Evolutionary conservation across 176 grass and related monocot species (phyloP).

Genomic region (Tillandsia leiboldiana): DNA sequence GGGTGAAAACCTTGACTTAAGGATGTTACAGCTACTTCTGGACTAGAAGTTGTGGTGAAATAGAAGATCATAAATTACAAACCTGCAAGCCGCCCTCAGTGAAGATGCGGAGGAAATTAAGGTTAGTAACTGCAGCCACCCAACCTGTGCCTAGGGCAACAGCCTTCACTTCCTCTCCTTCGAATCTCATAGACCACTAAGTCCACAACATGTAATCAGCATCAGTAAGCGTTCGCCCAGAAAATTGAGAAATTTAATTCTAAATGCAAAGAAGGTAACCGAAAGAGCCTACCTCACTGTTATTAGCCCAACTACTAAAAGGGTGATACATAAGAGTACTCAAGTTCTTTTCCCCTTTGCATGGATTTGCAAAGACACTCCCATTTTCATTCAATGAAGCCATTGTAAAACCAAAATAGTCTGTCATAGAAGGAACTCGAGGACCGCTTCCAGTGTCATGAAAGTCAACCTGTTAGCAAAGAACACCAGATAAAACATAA

Average conservation of each 20-base stretch:
- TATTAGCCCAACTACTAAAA: conserved; percentile 88
- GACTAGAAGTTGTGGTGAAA: neutral
- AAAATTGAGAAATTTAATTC: neutral
- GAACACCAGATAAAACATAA: neutral
- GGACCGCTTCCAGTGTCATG: conserved; percentile 97
- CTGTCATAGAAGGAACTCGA: conserved; percentile 88
- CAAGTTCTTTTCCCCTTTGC: conserved; percentile 93
- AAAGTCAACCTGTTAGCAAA: conserved; percentile 68
- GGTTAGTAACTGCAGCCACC: conserved; percentile 75
- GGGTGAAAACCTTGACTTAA: too few species aligned
- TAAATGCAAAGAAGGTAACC: neutral
- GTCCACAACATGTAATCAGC: conserved; percentile 9
- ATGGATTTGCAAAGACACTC: conserved; percentile 80
- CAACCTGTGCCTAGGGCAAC: conserved; percentile 71
- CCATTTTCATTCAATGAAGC: conserved; percentile 79
- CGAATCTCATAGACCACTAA: conserved; percentile 99
- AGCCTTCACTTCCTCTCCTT: conserved; percentile 80
- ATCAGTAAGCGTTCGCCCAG: neutral
- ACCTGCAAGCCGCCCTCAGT: conserved; percentile 85
- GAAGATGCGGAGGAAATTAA: conserved; percentile 80
- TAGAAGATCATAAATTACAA: neutral
- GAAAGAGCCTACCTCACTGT: conserved; percentile 61
- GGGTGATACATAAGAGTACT: conserved; percentile 97
- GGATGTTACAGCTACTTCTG: neutral
- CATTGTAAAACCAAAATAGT: conserved; percentile 98